Base-by-base conservation (phyloP, 805 yeast genomes). In the Zygoascus tannicola region DNA sequence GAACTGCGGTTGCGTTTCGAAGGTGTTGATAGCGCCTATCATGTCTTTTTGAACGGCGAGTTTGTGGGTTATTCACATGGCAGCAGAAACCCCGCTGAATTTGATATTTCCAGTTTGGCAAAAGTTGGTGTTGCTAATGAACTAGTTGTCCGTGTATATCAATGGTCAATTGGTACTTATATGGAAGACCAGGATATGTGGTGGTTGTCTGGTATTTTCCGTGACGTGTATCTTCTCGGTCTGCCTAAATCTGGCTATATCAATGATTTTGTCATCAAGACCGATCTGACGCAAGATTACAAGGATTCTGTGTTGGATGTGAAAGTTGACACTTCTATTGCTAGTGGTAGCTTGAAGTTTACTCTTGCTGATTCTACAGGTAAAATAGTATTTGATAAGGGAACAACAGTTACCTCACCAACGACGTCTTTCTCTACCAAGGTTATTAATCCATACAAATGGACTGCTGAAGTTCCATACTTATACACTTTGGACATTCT, bases 161-260 rank as follows among this genome's bases (percentile, higher is more conserved):
- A 62, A 49, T 64, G 64, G 59, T 56, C 62, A 8, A 57, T 56
- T 28, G 62, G 64, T 4, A 45, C 60, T 22, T 62, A 62, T 43
- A 56, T 63, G 32, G 67, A 63, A 44, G 69, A 64, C 46, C 69
- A 65, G 48, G 69, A 65, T 47, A 66, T 62, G 51, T 65, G 68
- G 67, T 63, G 68, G 66, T 45, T 65, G 32, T 62, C 66, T 33
- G 44, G 51, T 35, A 63, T 64, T 14, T 64, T 59, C 46, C 54
- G 68, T 44, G 67, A 64, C 46, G 68, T 64, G 7, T 56, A 55
- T 33, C 38, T 62, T 7, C 44, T 62, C 12, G 55, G 55, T 3
- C 59, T 59, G 43, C 40, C 47, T 23, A 47, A 46, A n/a, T 19
- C 32, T 12, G 62, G 61, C 16, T 56, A 54, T 41, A 54, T 62